A percentile compares a stretch with the other conserved stretches of the same genome.
phyloP scores from a whole-genome alignment of 176 grass and related monocot species.

The Musa acuminata region DNA sequence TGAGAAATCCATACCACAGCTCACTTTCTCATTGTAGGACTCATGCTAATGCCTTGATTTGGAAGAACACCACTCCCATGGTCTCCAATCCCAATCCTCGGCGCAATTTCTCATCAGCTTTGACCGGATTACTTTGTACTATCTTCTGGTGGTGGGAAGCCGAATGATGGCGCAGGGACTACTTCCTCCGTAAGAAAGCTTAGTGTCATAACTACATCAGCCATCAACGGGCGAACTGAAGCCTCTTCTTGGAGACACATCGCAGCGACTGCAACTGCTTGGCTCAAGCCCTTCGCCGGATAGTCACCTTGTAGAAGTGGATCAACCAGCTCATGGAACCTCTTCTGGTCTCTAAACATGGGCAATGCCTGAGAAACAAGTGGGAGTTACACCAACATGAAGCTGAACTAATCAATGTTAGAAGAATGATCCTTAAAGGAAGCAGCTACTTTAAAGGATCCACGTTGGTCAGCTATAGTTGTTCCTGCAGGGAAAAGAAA shows the following conservation, averaged over 20 bases:
- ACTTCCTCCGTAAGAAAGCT: background rate
- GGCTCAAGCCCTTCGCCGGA: constrained; percentile 2
- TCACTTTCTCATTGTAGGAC: no score
- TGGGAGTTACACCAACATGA: background rate
- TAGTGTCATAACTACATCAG: background rate
- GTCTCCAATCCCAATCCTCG: no score
- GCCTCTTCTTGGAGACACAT: constrained; percentile 10
- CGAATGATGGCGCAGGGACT: background rate
- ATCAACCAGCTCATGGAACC: constrained; percentile 4
- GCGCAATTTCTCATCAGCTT: no score
- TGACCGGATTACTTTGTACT: no score
- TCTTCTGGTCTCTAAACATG: constrained; percentile 9
- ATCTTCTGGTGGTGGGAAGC: no score
- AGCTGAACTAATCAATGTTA: background rate
- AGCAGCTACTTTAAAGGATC: background rate
- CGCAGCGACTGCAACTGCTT: constrained; percentile 9
- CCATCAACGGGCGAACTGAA: background rate
- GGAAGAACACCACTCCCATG: no score
- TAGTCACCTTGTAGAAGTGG: background rate
- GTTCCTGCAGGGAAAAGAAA: background rate
- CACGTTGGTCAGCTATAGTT: background rate
- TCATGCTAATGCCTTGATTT: no score
- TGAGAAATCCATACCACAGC: no score
- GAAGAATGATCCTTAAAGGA: background rate
- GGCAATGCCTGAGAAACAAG: constrained; percentile 1